These are phyloP conservation scores for Cryptococcus neoformans DNA, from an alignment of 1,284 basidiomycete genomes.

Conservation along the genomic window DNA sequence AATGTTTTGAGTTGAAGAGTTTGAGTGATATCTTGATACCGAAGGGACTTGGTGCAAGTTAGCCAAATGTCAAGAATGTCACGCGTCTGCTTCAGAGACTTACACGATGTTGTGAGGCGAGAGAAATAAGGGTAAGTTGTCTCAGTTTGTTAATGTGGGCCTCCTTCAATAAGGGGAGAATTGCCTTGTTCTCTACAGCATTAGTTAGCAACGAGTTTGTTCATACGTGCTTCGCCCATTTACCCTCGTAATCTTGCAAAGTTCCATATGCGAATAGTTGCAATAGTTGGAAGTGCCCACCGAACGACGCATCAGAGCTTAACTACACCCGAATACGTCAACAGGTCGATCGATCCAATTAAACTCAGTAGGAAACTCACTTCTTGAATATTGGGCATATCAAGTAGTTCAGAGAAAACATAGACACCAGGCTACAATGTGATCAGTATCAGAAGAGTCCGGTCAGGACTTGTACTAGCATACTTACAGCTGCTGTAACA, in stretches of 20 bases:
- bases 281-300: constrained; percentile 62
- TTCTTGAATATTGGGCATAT: constrained; percentile 75
- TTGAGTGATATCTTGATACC: constrained; percentile 25
- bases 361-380: constrained; percentile 51
- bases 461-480: neutral
- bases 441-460: constrained; percentile 11
- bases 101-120: constrained; percentile 70
- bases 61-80: neutral
- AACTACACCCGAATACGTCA: constrained; percentile 54
- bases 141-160: constrained; percentile 81
- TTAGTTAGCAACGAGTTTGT: neutral
- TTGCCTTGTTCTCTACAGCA: constrained; percentile 59
- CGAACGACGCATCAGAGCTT: constrained; percentile 60
- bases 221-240: constrained; percentile 8
- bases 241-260: constrained; percentile 68
- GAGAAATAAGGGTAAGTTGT: constrained; percentile 82
- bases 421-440: constrained; percentile 66
- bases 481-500: constrained; percentile 66
- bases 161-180: constrained; percentile 64
- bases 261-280: constrained; percentile 87
- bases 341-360: neutral
- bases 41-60: constrained; percentile 19
- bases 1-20: constrained; percentile 66
- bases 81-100: constrained; percentile 31
- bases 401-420: constrained; percentile 83